Conservation (phyloP, 306 rosid genomes). For the Prunus mira region DNA sequence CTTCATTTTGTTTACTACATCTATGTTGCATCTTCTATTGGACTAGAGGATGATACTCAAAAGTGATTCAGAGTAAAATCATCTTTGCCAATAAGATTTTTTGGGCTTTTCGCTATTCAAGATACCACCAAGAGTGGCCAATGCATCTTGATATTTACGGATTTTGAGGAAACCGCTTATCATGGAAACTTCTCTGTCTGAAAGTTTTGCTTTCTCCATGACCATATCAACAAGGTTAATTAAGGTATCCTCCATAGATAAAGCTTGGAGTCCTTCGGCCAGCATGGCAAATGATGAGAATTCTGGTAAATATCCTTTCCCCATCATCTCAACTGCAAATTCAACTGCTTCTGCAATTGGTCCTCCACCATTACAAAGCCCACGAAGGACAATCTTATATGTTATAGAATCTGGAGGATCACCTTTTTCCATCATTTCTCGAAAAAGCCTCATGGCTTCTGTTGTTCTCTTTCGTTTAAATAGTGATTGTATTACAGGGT, state of each 20-base stretch:
- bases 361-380: conserved; percentile 92
- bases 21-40: not conserved
- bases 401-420: conserved; percentile 74
- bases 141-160: conserved; percentile 70
- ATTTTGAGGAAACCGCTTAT: conserved; percentile 77
- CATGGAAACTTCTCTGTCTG: conserved; percentile 55
- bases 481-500: conserved; percentile 70
- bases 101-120: conserved; percentile 53
- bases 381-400: conserved; percentile 73
- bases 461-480: conserved; percentile 66
- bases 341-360: conserved; percentile 82
- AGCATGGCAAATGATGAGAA: conserved; percentile 59
- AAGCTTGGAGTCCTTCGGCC: conserved; percentile 84
- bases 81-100: conserved; percentile 36
- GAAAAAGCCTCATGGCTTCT: conserved; percentile 82
- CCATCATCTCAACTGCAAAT: conserved; percentile 75
- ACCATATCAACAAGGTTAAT: conserved; percentile 61
- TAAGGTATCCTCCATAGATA: conserved; percentile 79
- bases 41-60: not conserved
- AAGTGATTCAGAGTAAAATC: conserved; percentile 5
- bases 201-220: conserved; percentile 63
- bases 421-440: conserved; percentile 83
- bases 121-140: conserved; percentile 67
- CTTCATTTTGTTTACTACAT: not conserved
- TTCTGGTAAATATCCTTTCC: conserved; percentile 66